phyloP scores from a whole-genome alignment of 805 yeast genomes.

The Brettanomyces naardenensis region DNA sequence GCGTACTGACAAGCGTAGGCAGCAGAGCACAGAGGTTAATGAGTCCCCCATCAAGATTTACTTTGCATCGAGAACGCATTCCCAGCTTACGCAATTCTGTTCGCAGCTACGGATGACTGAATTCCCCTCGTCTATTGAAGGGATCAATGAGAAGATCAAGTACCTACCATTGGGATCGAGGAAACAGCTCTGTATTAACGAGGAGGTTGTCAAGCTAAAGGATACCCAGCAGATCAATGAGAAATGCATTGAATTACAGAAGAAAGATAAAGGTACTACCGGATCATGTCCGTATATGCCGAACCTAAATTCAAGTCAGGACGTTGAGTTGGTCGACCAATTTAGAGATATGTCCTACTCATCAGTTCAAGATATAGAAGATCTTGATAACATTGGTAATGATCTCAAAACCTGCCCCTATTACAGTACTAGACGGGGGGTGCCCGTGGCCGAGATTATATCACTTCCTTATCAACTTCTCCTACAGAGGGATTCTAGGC shows the following conservation, averaged over 20 bases:
- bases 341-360: slow-evolving; percentile 52
- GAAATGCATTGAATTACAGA: slow-evolving; percentile 67
- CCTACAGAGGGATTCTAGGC: slow-evolving; percentile 53
- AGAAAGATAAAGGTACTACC: slow-evolving; percentile 12
- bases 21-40: slow-evolving; percentile 10
- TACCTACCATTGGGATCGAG: slow-evolving; percentile 75
- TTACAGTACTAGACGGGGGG: slow-evolving; percentile 57
- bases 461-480: slow-evolving; percentile 82
- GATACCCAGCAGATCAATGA: slow-evolving; percentile 62
- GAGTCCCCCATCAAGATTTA: slow-evolving; percentile 41
- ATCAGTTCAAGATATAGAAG: slow-evolving; percentile 71
- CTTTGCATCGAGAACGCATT: slow-evolving; percentile 84
- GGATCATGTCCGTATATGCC: slow-evolving; percentile 36
- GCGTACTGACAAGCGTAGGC: slow-evolving; percentile 6
- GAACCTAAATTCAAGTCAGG: slow-evolving; percentile 24
- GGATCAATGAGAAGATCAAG: slow-evolving; percentile 45
- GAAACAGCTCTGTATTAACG: slow-evolving; percentile 76
- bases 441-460: slow-evolving; percentile 59
- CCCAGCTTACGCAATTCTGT: slow-evolving; percentile 77
- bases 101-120: slow-evolving; percentile 56
- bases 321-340: slow-evolving; percentile 26
- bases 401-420: slow-evolving; percentile 66
- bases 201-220: slow-evolving; percentile 41
- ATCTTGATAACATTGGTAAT: slow-evolving; percentile 53
- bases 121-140: slow-evolving; percentile 53